phyloP scores from a whole-genome alignment of 192 early-diverging fungal species.

The Coemansia sp. region DNA sequence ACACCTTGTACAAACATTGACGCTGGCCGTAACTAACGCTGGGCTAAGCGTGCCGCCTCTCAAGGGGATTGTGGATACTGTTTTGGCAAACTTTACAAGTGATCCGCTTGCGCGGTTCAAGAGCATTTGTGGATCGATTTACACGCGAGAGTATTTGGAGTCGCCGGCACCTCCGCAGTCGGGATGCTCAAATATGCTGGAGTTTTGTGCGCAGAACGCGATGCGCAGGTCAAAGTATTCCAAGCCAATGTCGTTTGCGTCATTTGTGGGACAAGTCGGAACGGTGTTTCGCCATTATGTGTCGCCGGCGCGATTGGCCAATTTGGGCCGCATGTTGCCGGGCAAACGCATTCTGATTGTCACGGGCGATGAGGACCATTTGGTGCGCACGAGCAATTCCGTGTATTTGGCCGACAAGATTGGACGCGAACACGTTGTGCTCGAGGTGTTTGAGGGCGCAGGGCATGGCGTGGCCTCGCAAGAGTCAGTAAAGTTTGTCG shows the following conservation, averaged over 20 bases:
- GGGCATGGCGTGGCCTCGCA: conserved; percentile 44
- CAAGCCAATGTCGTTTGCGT: conserved; percentile 36
- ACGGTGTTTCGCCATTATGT: conserved; percentile 52
- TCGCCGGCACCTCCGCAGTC: conserved; percentile 36
- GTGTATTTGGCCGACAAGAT: conserved; percentile 39
- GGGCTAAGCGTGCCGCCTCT: conserved; percentile 38
- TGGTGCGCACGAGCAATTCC: conserved; percentile 49
- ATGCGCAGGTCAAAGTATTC: conserved; percentile 40
- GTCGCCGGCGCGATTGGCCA: conserved; percentile 27
- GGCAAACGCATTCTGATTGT: conserved; percentile 47
- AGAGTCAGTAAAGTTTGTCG: conserved; percentile 21
- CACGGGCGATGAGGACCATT: conserved; percentile 45
- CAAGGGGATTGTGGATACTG: conserved; percentile 33
- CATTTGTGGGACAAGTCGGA: conserved; percentile 42
- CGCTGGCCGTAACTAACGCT: conserved; percentile 43
- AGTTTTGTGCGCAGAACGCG: conserved; percentile 32
- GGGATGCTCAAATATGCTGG: conserved; percentile 38
- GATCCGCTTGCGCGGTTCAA: conserved; percentile 41
- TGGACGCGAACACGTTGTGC: conserved; percentile 36
- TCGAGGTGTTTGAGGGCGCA: conserved; percentile 38
- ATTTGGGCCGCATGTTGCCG: conserved; percentile 28
- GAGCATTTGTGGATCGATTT: conserved; percentile 39
- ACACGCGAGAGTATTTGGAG: conserved; percentile 30
- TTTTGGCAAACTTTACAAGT: conserved; percentile 30
- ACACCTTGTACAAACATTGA: conserved; percentile 54